phyloP scores from a whole-genome alignment of 331 rosid species.

The Quercus phellos region DNA sequence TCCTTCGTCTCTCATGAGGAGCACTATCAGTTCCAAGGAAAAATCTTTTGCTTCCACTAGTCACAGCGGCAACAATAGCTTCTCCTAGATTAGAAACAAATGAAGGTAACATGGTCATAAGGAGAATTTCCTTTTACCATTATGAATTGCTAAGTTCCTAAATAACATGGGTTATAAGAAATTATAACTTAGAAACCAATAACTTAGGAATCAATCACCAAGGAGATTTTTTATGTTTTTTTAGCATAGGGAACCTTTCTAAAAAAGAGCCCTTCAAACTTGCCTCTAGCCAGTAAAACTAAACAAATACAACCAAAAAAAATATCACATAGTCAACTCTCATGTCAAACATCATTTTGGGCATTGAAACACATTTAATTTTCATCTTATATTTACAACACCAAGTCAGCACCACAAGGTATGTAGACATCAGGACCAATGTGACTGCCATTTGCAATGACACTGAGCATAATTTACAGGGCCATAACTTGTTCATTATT shows the following conservation, averaged over 20 bases:
- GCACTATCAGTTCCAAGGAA: conserved; percentile 96
- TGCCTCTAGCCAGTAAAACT: no score
- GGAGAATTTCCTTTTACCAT: background rate
- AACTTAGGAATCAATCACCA: background rate
- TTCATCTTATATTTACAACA: background rate
- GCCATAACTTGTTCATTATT: background rate
- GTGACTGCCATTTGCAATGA: background rate
- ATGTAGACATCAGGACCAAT: background rate
- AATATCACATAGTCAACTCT: no score
- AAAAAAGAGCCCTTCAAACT: no score
- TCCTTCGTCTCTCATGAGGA: conserved; percentile 77
- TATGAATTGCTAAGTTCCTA: background rate
- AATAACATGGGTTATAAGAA: background rate
- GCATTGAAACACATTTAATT: background rate
- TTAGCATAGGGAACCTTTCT: no score
- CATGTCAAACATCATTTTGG: background rate
- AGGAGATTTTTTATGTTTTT: no score
- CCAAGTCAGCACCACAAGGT: background rate
- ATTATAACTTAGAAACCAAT: background rate
- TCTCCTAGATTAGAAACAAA: conserved; percentile 43
- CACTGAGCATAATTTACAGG: background rate
- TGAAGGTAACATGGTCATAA: conserved; percentile 7
- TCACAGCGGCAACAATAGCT: conserved; percentile 77
- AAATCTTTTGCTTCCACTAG: conserved; percentile 71
- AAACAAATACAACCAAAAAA: no score